phyloP scores from a whole-genome alignment of 257 asterid species.

The Gentiana macrophylla region DNA sequence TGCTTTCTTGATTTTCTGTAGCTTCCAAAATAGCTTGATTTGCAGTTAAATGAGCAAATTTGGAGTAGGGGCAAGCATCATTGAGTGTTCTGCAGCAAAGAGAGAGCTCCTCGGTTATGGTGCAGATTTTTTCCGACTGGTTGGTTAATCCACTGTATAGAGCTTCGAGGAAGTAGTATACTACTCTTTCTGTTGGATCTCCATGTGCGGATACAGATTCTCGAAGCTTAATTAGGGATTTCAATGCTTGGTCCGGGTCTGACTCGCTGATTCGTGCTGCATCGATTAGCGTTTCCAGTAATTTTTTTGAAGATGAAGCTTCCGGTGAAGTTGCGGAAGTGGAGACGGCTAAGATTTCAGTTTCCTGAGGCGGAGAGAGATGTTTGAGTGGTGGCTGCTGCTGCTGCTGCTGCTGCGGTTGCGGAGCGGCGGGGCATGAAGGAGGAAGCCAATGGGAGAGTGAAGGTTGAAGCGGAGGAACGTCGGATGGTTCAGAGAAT shows the following conservation, averaged over 20 bases:
- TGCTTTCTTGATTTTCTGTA: conserved; percentile 44
- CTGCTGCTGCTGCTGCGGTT: conserved; percentile 5
- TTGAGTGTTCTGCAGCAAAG: conserved; percentile 62
- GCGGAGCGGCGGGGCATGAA: conserved; percentile 12
- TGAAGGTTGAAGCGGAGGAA: conserved; percentile 14
- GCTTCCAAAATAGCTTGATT: conserved; percentile 93
- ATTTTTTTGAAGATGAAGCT: conserved; percentile 31
- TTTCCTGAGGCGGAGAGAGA: conserved; percentile 1
- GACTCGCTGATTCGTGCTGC: conserved; percentile 58
- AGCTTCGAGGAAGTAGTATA: conserved; percentile 70
- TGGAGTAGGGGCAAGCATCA: conserved; percentile 93
- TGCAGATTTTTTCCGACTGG: conserved; percentile 14
- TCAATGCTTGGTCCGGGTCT: conserved; percentile 50
- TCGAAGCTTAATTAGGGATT: conserved; percentile 44
- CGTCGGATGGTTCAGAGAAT: conserved; percentile 22
- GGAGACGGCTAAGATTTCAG: conserved; percentile 17
- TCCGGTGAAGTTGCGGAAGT: conserved; percentile 36
- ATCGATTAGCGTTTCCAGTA: conserved; percentile 49
- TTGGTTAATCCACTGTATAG: conserved; percentile 40
- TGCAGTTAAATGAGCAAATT: conserved; percentile 83
- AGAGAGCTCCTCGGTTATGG: conserved; percentile 57
- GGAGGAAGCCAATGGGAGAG: conserved; percentile 31
- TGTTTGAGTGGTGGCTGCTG: not conserved
- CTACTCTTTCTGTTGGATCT: conserved; percentile 67
- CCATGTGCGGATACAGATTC: conserved; percentile 57